A percentile compares a stretch with the other conserved stretches of the same genome.
Conservation (phyloP, 331 rosid species). For the Malus hybrid region DNA sequence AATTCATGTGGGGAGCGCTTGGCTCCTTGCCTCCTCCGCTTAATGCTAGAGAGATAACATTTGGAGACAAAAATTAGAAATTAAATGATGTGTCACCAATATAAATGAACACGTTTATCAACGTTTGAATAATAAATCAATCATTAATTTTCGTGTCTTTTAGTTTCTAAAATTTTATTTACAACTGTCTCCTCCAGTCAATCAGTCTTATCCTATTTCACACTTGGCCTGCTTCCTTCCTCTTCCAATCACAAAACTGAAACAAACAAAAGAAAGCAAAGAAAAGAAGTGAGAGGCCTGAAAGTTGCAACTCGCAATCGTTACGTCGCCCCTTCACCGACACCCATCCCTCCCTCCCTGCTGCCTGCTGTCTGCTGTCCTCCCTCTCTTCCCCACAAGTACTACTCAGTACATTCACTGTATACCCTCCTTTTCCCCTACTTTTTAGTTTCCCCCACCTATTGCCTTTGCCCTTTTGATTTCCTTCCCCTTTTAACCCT, state of each 20-base stretch:
- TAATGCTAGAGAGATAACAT: too few relatives aligned
- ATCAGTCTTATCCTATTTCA: too few relatives aligned
- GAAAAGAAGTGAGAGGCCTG: background rate
- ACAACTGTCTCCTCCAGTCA: too few relatives aligned
- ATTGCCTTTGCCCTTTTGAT: background rate
- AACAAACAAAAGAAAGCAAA: background rate
- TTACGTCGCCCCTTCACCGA: background rate
- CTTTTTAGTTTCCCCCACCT: background rate
- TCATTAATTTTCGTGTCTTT: too few relatives aligned
- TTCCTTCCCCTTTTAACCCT: background rate
- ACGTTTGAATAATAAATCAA: too few relatives aligned
- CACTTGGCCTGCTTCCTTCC: too few relatives aligned
- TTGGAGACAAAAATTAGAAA: too few relatives aligned
- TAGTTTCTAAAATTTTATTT: too few relatives aligned
- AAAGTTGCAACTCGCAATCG: background rate
- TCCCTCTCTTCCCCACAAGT: background rate
- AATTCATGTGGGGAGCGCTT: too few relatives aligned
- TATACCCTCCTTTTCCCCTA: background rate
- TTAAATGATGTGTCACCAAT: too few relatives aligned
- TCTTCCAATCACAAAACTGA: background rate
- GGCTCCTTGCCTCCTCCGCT: too few relatives aligned
- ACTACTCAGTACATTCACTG: too few relatives aligned
- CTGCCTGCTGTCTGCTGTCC: background rate
- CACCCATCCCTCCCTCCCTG: background rate
- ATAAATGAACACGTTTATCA: accelerated